Evolutionary conservation across 768 basidiomycete genomes (phyloP), one percentile per base, ranked within the genome.

Genomic region (Neoboletus brunneissimus): DNA sequence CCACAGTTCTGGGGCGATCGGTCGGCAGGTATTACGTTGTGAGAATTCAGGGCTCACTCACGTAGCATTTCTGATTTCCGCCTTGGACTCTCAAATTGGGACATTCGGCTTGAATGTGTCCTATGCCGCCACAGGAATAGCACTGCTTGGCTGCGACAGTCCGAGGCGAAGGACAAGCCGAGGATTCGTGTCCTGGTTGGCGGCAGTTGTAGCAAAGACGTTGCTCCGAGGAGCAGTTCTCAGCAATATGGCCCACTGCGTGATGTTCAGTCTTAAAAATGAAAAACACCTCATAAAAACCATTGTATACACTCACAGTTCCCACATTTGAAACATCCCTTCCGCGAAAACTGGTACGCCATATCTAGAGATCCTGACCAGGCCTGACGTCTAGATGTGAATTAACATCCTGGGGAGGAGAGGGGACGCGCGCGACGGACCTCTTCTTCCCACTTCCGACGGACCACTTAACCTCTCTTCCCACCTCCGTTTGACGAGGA

Each of bases 181-280:
- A 87, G 20, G 89, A 92, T 73, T 95, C 93, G 65, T 95, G 94
- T 40, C 94, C 94, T n/a, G 92, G 89, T 70, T 94, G 89, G 62
- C 91, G 86, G 72, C 94, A 96, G 71, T 95, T 96, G 77, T 94
- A 96, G 76, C 94, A 96, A 57, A 96, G 82, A 65, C 91, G 85
- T 71, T 90, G 85, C 66, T 89, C 89, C 60, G 90, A 91, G 45
- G 91, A 82, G 71, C 93, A 96, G 66, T 88, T 89, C 79, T 93
- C 91, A 66, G 93, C 93, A 67, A 95, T 90, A 72, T 96, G 93
- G 47, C 93, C 93, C 70, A 94, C 93, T 94, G 64, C 20, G 42
- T 13, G 54, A 48, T 37, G 58, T 56, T 48, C 57, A 61, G 51
- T 62, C 56, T 46, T 46, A 50, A 48, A n/a, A 48, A 62, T 56